These are phyloP conservation scores for Candida sp. DNA, from an alignment of 1,139 yeast genomes.

Conservation along the genomic window DNA sequence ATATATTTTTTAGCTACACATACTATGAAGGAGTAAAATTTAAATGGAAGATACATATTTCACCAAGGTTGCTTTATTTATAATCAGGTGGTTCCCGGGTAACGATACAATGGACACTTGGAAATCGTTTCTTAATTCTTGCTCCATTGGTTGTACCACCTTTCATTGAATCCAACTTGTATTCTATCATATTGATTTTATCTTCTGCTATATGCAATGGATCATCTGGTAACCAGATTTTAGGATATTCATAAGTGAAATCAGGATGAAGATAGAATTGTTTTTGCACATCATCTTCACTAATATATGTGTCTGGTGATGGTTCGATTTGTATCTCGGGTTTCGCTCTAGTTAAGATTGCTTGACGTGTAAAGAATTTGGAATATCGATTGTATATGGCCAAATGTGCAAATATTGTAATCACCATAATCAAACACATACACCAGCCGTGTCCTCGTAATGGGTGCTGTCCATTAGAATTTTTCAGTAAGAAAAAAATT, in stretches of 20 bases:
- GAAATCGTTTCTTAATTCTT: slow-evolving; percentile 12
- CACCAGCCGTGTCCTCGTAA: slow-evolving; percentile 40
- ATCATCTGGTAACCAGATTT: slow-evolving; percentile 34
- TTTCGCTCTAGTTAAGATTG: slow-evolving; percentile 17
- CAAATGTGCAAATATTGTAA: slow-evolving; percentile 31
- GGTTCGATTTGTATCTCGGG: slow-evolving; percentile 10
- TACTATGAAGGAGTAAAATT: no score
- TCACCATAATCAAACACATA: slow-evolving; percentile 41
- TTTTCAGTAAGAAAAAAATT: slow-evolving; percentile 57
- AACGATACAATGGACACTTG: slow-evolving; percentile 15
- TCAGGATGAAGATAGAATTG: slow-evolving; percentile 30
- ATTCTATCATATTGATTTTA: slow-evolving; percentile 10
- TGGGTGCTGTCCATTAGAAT: slow-evolving; percentile 32
- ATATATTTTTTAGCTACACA: no score
- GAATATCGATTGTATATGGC: slow-evolving; percentile 26
- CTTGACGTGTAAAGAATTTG: slow-evolving; percentile 25
- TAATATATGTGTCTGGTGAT: neutral
- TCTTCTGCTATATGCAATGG: slow-evolving; percentile 13
- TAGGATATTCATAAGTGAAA: slow-evolving; percentile 30
- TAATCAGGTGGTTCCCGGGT: slow-evolving; percentile 37
- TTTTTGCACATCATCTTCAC: slow-evolving; percentile 10
- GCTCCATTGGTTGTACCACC: slow-evolving; percentile 31
- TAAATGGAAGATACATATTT: no score
- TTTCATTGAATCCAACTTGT: slow-evolving; percentile 11
- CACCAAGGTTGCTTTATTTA: no score